Evolutionary conservation across 2,329 filamentous ascomycete species (phyloP).

Genomic region (Nigrospora sphaerica): DNA sequence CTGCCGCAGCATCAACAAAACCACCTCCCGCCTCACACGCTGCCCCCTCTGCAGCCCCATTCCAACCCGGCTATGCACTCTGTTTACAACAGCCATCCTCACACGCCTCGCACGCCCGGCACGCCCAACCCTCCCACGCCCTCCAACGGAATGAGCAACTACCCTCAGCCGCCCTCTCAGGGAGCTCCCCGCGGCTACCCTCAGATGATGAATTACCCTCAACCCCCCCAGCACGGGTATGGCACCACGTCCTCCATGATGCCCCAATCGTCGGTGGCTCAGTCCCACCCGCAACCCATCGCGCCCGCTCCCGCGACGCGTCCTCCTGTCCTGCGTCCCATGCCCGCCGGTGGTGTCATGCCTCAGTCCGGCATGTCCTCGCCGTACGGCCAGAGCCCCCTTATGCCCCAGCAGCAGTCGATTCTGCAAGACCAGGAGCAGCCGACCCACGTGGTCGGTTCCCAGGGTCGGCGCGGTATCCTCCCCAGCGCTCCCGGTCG

Average conservation of each 20-base stretch:
- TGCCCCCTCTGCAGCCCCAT: conserved; percentile 46
- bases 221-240: conserved; percentile 48
- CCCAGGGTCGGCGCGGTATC: conserved; percentile 86
- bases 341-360: conserved; percentile 61
- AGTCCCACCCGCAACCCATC: conserved; percentile 68
- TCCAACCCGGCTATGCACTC: conserved; percentile 39
- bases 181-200: conserved; percentile 42
- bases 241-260: conserved; percentile 54
- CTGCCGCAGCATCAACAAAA: conserved; percentile 27
- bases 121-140: conserved; percentile 56
- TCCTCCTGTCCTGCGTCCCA: conserved; percentile 58
- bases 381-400: conserved; percentile 50
- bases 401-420: conserved; percentile 48
- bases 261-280: conserved; percentile 57
- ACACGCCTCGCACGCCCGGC: conserved; percentile 56
- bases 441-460: conserved; percentile 88
- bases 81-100: conserved; percentile 51
- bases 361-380: conserved; percentile 49
- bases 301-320: conserved; percentile 61
- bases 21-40: conserved; percentile 41
- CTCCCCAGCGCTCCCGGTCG: conserved; percentile 84
- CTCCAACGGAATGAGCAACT: conserved; percentile 44
- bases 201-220: conserved; percentile 47
- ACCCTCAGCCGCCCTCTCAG: conserved; percentile 39
- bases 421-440: conserved; percentile 50